Conservation (phyloP, 2,329 filamentous ascomycete species). For the Calonectria honghensis region DNA sequence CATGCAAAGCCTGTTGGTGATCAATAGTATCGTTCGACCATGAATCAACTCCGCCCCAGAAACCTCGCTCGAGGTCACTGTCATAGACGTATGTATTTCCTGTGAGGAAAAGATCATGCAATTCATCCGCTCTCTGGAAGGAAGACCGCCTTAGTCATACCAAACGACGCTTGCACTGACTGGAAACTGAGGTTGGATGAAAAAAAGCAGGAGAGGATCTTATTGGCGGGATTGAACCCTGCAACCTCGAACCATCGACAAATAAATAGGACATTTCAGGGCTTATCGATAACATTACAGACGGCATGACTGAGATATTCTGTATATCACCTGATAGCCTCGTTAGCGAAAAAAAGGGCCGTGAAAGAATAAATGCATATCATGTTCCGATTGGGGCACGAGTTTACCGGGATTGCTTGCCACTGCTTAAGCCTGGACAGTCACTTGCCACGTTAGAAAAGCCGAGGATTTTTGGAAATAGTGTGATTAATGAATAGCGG, state of each 20-base stretch:
- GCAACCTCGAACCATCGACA: neutral
- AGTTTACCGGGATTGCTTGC: neutral
- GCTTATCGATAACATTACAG: neutral
- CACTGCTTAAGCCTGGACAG: neutral
- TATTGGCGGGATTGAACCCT: neutral
- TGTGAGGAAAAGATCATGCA: too few species aligned
- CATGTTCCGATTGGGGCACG: neutral
- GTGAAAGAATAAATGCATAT: neutral
- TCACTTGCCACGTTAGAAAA: neutral
- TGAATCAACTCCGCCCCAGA: too few species aligned
- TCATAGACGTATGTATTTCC: too few species aligned
- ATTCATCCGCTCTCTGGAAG: neutral
- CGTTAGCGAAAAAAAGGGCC: neutral
- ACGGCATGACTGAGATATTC: neutral
- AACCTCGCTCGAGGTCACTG: too few species aligned
- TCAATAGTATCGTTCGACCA: too few species aligned
- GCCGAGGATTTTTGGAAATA: neutral
- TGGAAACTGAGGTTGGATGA: neutral
- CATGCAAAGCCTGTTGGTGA: too few species aligned
- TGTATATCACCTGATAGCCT: neutral
- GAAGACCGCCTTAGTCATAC: neutral
- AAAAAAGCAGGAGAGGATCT: neutral
- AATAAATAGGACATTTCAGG: slow-evolving; percentile 2
- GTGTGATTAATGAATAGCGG: neutral
- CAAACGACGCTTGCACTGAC: neutral